These are phyloP conservation scores for Rosa hybrid DNA, from an alignment of 331 rosid genomes.

Conservation along the genomic window DNA sequence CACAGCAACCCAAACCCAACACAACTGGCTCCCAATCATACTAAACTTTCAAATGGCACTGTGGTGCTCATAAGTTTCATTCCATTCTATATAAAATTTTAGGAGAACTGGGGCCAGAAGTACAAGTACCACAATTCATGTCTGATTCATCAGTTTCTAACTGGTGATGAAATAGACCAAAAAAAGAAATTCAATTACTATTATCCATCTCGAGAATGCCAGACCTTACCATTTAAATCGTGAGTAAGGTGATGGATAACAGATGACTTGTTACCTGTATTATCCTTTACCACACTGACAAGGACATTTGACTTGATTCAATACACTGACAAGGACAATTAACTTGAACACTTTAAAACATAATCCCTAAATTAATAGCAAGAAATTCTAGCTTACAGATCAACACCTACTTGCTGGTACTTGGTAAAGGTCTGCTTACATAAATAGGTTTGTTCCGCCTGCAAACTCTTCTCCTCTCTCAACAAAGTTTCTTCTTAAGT, in stretches of 20 bases:
- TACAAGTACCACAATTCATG: neutral
- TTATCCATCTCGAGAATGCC: neutral
- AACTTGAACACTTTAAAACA: neutral
- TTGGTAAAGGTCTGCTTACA: neutral
- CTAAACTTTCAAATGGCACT: neutral
- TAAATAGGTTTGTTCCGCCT: neutral
- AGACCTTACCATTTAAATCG: neutral
- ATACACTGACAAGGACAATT: neutral
- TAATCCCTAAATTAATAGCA: neutral
- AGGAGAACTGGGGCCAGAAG: neutral
- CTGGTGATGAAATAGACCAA: neutral
- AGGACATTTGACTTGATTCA: neutral
- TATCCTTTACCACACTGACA: neutral
- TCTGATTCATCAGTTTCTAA: neutral
- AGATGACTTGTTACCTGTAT: neutral
- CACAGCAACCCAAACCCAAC: neutral
- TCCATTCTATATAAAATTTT: neutral
- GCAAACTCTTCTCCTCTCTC: neutral
- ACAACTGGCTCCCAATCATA: neutral
- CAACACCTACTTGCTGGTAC: neutral
- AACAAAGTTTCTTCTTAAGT: neutral
- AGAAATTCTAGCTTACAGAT: neutral
- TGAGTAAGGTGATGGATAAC: neutral
- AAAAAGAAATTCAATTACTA: neutral
- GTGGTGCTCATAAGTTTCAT: neutral